phyloP scores from a whole-genome alignment of 78 protist genomes.

The Planoprotostelium fungivorum region DNA sequence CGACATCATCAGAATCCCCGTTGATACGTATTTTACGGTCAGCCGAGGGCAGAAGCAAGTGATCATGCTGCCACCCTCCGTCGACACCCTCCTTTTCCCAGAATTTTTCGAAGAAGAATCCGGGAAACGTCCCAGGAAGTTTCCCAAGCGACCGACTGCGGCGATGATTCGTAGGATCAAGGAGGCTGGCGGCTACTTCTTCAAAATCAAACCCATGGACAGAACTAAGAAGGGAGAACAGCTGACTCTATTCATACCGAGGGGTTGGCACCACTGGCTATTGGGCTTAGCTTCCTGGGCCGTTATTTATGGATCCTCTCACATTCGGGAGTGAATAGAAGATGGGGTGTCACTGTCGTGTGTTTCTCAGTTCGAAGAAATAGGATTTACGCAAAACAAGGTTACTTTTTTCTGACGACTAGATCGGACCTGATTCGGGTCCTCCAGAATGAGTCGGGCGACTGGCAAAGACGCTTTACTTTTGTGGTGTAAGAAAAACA shows the following conservation, averaged over 20 bases:
- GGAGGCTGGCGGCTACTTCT: neutral
- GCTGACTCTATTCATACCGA: neutral
- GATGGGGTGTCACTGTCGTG: too few relatives aligned
- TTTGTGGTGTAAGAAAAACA: neutral
- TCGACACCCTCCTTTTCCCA: neutral
- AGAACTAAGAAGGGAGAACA: neutral
- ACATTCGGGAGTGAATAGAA: too few relatives aligned
- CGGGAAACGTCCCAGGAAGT: neutral
- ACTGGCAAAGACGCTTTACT: neutral
- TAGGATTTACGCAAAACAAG: too few relatives aligned
- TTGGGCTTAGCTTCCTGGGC: neutral
- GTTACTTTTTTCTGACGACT: too few relatives aligned
- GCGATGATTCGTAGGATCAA: neutral
- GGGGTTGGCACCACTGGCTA: neutral
- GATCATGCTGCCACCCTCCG: neutral
- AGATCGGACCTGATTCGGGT: too few relatives aligned
- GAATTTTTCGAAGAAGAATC: neutral
- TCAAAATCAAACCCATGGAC: neutral
- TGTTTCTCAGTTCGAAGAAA: too few relatives aligned
- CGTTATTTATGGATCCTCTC: neutral
- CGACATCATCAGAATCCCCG: neutral
- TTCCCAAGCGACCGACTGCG: neutral
- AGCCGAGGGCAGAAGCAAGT: neutral
- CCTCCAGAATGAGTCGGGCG: neutral
- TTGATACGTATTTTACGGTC: neutral